Evolutionary conservation across 768 basidiomycete species (phyloP).

Genomic region (Termitomyces bulborhizus): DNA sequence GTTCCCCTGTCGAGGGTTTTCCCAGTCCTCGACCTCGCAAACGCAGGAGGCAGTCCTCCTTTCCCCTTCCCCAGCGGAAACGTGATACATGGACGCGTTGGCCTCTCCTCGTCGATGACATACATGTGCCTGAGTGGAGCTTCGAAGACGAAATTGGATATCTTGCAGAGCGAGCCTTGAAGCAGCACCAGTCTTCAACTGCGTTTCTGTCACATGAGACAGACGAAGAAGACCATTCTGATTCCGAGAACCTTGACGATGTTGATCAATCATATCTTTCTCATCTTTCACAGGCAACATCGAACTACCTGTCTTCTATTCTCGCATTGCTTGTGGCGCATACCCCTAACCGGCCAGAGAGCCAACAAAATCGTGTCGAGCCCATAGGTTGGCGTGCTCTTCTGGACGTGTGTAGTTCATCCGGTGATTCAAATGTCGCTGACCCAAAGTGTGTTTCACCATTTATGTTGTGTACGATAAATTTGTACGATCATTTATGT

Average conservation of each 20-base stretch:
- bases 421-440: constrained; percentile 27
- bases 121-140: constrained; percentile 62
- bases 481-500: constrained; percentile 1
- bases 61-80: constrained; percentile 14
- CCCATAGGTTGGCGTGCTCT: constrained; percentile 62
- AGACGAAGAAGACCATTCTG: neutral
- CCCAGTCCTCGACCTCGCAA: constrained; percentile 7
- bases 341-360: constrained; percentile 46
- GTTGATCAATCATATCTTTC: constrained; percentile 24
- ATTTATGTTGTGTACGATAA: neutral
- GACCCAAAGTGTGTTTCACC: constrained; percentile 29
- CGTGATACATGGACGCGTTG: constrained; percentile 67
- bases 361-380: constrained; percentile 58
- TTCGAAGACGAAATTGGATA: constrained; percentile 62
- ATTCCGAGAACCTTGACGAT: constrained; percentile 15
- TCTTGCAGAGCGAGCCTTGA: constrained; percentile 33
- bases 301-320: constrained; percentile 42
- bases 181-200: constrained; percentile 15
- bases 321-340: constrained; percentile 51
- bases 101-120: constrained; percentile 61
- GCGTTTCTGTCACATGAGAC: constrained; percentile 8
- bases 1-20: constrained; percentile 1
- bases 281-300: constrained; percentile 36
- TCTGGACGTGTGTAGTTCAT: constrained; percentile 43
- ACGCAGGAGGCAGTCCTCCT: constrained; percentile 16